These are phyloP conservation scores for Teunomyces gatunensis DNA, from an alignment of 805 yeast genomes.

Conservation along the genomic window DNA sequence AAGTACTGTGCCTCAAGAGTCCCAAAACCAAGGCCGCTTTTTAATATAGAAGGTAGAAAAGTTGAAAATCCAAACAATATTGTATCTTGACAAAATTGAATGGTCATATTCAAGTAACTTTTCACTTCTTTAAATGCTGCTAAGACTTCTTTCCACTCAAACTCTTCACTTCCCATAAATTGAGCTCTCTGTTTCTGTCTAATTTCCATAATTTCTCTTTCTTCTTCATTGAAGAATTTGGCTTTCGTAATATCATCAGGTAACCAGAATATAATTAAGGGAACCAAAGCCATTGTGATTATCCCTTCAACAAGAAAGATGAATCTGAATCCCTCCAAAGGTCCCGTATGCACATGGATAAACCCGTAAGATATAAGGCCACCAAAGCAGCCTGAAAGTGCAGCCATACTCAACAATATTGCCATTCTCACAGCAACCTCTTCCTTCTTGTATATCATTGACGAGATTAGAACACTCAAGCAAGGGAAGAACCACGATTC, in stretches of 20 bases:
- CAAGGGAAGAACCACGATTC: slow-evolving; percentile 55
- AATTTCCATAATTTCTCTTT: slow-evolving; percentile 31
- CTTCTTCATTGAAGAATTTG: slow-evolving; percentile 38
- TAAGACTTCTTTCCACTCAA: slow-evolving; percentile 27
- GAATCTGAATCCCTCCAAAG: slow-evolving; percentile 49
- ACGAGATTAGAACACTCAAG: slow-evolving; percentile 45
- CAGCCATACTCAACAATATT: slow-evolving; percentile 49
- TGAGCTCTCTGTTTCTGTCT: slow-evolving; percentile 35
- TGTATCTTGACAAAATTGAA: slow-evolving; percentile 45
- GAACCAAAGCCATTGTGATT: slow-evolving; percentile 38
- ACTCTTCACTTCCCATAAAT: slow-evolving; percentile 29
- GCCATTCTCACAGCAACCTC: slow-evolving; percentile 19
- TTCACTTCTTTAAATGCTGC: slow-evolving; percentile 37
- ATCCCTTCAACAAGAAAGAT: slow-evolving; percentile 49
- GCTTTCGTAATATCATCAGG: slow-evolving; percentile 41
- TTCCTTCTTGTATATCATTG: slow-evolving; percentile 13
- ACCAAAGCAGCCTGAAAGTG: slow-evolving; percentile 55
- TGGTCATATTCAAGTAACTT: slow-evolving; percentile 30
- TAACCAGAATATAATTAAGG: slow-evolving; percentile 31
- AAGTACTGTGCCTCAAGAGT: slow-evolving; percentile 33
- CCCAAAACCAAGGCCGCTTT: slow-evolving; percentile 26
- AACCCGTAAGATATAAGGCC: slow-evolving; percentile 53
- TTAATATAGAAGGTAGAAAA: slow-evolving; percentile 40
- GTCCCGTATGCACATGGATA: slow-evolving; percentile 19
- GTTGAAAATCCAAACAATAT: slow-evolving; percentile 43